A percentile compares a stretch with the other conserved stretches of the same genome.
These are phyloP conservation scores for Trametes coccinea DNA, from an alignment of 768 basidiomycete species.

Conservation along the genomic window DNA sequence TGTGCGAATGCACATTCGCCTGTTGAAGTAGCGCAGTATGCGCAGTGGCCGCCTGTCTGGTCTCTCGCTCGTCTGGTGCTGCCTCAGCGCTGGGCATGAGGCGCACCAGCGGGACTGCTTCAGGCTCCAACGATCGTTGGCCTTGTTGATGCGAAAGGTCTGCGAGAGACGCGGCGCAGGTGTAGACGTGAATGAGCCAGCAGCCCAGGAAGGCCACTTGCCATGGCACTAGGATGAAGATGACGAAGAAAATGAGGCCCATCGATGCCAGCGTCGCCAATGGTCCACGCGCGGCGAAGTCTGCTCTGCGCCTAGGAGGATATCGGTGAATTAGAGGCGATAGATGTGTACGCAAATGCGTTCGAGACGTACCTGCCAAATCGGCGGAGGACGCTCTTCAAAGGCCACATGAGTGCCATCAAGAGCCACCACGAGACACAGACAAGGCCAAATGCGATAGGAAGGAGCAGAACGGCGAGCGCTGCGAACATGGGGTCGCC, in stretches of 20 bases:
- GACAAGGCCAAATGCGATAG: slow-evolving; percentile 68
- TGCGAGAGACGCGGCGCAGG: slow-evolving; percentile 43
- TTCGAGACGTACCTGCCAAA: slow-evolving; percentile 23
- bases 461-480: slow-evolving; percentile 57
- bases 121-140: background rate
- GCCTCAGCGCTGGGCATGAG: background rate
- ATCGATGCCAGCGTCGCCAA: slow-evolving; percentile 60
- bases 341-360: no score
- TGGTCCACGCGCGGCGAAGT: slow-evolving; percentile 34
- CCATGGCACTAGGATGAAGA: slow-evolving; percentile 82
- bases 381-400: slow-evolving; percentile 34
- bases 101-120: slow-evolving; percentile 6
- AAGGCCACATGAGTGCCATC: slow-evolving; percentile 46
- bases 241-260: slow-evolving; percentile 57
- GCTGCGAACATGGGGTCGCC: slow-evolving; percentile 49
- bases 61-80: background rate
- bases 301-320: slow-evolving; percentile 10
- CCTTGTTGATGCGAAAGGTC: background rate
- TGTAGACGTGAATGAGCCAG: slow-evolving; percentile 76
- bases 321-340: background rate
- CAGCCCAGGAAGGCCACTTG: slow-evolving; percentile 88
- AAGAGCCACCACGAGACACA: slow-evolving; percentile 59
- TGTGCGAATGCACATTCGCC: slow-evolving; percentile 41
- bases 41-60: background rate
- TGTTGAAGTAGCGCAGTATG: background rate